These are phyloP conservation scores for Oehlia diaphana DNA, from an alignment of 192 early-diverging fungal species.

Conservation along the genomic window DNA sequence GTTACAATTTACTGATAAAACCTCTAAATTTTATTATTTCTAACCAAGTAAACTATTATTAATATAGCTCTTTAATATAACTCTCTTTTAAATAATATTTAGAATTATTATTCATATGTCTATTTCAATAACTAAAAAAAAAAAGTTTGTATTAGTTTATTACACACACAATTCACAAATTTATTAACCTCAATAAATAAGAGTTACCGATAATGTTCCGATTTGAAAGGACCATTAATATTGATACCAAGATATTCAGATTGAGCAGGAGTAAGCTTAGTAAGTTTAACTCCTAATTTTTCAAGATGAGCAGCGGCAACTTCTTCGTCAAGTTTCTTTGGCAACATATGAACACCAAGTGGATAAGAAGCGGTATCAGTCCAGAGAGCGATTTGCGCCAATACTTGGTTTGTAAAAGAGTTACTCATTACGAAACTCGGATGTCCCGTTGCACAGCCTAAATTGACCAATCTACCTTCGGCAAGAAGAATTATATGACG, in stretches of 20 bases:
- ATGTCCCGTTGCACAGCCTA: conserved; percentile 99
- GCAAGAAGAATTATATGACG: conserved; percentile 96
- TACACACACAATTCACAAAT: not conserved
- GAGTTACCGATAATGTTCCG: conserved; percentile 93
- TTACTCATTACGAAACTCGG: conserved; percentile 99
- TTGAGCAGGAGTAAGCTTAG: conserved; percentile 70
- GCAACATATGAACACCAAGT: conserved; percentile 96
- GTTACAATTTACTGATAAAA: too few relatives aligned
- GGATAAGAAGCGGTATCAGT: conserved; percentile 84
- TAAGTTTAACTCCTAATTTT: conserved; percentile 95
- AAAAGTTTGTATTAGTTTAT: not conserved
- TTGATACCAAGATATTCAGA: conserved; percentile 82
- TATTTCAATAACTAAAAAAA: not conserved
- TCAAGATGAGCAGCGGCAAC: conserved; percentile 92
- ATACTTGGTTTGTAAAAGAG: conserved; percentile 98
- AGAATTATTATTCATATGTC: too few relatives aligned
- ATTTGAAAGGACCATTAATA: conserved; percentile 92
- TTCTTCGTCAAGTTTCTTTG: conserved; percentile 99
- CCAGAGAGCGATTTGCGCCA: conserved; percentile 99
- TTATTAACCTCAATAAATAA: not conserved
- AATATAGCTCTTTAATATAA: too few relatives aligned
- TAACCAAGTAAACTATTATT: too few relatives aligned
- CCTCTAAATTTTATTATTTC: too few relatives aligned
- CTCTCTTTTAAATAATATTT: too few relatives aligned
- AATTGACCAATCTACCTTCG: conserved; percentile 99